Evolutionary conservation across 1,139 yeast genomes (phyloP), one percentile per base, ranked within the genome.

Genomic region (Taiozyma sp.): DNA sequence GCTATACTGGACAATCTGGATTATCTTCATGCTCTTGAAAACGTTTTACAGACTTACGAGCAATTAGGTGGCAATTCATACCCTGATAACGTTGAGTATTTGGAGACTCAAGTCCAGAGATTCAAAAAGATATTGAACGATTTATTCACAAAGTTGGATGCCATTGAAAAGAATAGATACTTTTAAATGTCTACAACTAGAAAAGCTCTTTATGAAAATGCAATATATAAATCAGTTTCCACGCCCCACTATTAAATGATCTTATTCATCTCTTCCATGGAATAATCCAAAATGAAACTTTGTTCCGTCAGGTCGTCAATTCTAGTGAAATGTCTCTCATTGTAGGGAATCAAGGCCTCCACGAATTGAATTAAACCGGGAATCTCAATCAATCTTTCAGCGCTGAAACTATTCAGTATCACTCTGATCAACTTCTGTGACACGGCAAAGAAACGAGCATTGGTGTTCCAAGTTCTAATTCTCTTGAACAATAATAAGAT

Each of bases 381-480:
- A 42, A 88, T 75, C 57, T 80, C 81, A 56, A 79, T 75, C 50
- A 91, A 69, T 55, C 75, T 74, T 21, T 80, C 79, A 19, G 83
- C 72, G 28, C 75, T 71, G 58, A 80, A 80, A 42, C 74, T 74
- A 44, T 73, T 71, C 53, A 93, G 69, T 40, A 91, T 69, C 22
- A 88, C 84, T 56, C 80, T 74, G 50, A 93, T 73, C 39, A 90
- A 70, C 50, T 81, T 81, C 66, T 93, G 99, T 28, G 96, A 88
- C 51, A 88, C 78, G 50, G 79, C 82, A 61, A 88, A 88, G 44
- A 88, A 83, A 62, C 83, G 81, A 50, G 89, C 87, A 66, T 90
- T 93, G 48, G 95, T 83, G 67, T 95, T 93, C 99, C 99, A 93
- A 64, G 90, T 96, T 61, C 97, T 80, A 35, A 90, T 75, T 62